Evolutionary conservation across 2,329 filamentous ascomycete species (phyloP).

Genomic region (Allantophomopsis cytisporea): DNA sequence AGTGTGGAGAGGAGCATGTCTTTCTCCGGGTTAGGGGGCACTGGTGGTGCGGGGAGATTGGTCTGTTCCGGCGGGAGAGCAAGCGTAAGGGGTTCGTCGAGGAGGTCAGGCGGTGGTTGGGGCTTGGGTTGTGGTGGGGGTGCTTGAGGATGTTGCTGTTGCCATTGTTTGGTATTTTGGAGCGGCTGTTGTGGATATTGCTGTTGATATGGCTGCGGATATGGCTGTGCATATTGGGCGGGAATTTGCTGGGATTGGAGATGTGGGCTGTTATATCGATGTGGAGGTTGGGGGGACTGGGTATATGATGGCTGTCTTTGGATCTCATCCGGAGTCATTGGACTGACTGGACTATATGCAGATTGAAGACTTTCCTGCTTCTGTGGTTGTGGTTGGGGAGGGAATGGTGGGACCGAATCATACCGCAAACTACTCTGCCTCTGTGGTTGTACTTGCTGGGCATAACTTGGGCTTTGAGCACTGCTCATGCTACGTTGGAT

Average conservation of each 20-base stretch:
- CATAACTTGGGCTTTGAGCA: conserved; percentile 11
- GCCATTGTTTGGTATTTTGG: conserved; percentile 2
- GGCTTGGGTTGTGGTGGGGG: conserved; percentile 18
- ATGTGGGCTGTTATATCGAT: background rate
- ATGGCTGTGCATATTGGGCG: background rate
- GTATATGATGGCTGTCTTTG: conserved; percentile 3
- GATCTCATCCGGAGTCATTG: conserved; percentile 7
- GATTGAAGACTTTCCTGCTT: conserved; percentile 9
- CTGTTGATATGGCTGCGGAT: conserved; percentile 5
- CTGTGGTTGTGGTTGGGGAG: conserved; percentile 16
- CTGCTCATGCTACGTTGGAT: conserved; percentile 5
- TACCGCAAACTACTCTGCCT: conserved; percentile 18
- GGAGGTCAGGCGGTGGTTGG: conserved; percentile 32
- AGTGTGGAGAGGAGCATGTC: conserved; percentile 73
- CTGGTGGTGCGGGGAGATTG: conserved; percentile 57
- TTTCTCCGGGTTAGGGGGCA: conserved; percentile 92
- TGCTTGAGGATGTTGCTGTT: conserved; percentile 11
- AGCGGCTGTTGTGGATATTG: conserved; percentile 3
- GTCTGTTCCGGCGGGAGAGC: conserved; percentile 29
- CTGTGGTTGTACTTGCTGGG: conserved; percentile 3
- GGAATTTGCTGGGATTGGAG: conserved; percentile 9
- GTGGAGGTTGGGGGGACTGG: too few species aligned
- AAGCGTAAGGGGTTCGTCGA: conserved; percentile 35
- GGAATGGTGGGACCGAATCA: conserved; percentile 13
- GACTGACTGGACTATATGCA: conserved; percentile 14